Base-by-base conservation (phyloP, 495 filamentous ascomycete genomes). In the Peziza echinospora region DNA sequence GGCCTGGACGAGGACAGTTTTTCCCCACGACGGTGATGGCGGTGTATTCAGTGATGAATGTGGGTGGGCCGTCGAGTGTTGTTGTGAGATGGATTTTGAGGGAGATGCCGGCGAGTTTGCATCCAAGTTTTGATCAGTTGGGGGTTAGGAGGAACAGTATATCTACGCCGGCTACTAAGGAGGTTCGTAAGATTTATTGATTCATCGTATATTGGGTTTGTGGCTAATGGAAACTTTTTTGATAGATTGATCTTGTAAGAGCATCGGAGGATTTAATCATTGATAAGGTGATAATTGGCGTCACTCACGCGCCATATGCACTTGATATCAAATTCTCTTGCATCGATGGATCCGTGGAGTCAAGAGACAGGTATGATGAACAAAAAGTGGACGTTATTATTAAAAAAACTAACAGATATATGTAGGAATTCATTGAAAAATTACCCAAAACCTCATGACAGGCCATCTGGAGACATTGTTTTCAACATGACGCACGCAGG, bases 401-500 rank as follows among this genome's bases (percentile, higher is more conserved):
- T n/a, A n/a, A n/a, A n/a, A n/a, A n/a, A n/a, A n/a, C n/a, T n/a
- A n/a, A n/a, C n/a, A n/a, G n/a, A n/a, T n/a, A n/a, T n/a, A n/a
- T n/a, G n/a, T n/a, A n/a, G n/a, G n/a, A n/a, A n/a, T n/a, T n/a
- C n/a, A n/a, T n/a, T n/a, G n/a, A n/a, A n/a, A n/a, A n/a, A n/a
- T n/a, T n/a, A n/a, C n/a, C n/a, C n/a, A n/a, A n/a, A n/a, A n/a
- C n/a, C n/a, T n/a, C n/a, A n/a, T n/a, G n/a, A n/a, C n/a, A n/a
- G n/a, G n/a, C n/a, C n/a, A n/a, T n/a, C n/a, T n/a, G n/a, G n/a
- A n/a, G 49, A 56, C 19, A 34, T 53, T 10, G 53, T 60, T 13
- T 45, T 45, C 30, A 56, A 59, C 43, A 60, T 60, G 53, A 46
- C 53, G 3, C 57, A 60, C 21, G 56, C 56, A 16, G 57, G 57